Evolutionary conservation across 768 basidiomycete species (phyloP).

Genomic region (Leccinum rimulosum): DNA sequence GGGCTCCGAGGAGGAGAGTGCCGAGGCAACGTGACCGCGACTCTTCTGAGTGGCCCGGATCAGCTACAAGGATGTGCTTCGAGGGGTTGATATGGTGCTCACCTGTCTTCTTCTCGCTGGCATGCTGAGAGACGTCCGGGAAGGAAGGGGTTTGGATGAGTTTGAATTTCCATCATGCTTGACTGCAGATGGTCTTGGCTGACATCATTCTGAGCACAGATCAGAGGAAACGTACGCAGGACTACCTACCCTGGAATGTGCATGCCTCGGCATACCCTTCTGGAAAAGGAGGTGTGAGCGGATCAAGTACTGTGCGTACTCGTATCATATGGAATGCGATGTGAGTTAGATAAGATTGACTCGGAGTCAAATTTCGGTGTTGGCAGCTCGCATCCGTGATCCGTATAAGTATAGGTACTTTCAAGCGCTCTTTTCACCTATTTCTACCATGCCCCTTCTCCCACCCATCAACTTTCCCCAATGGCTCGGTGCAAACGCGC

Average conservation of each 20-base stretch:
- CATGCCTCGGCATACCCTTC: not conserved
- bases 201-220: not conserved
- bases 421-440: too few species aligned
- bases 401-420: not conserved
- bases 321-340: not conserved
- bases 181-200: constrained; percentile 4
- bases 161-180: not conserved
- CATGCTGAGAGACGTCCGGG: not conserved
- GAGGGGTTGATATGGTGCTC: not conserved
- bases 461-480: constrained; percentile 86
- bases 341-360: not conserved
- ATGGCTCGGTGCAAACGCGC: constrained; percentile 82
- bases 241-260: not conserved
- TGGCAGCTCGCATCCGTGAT: not conserved
- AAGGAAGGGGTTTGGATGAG: not conserved
- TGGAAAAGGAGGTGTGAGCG: not conserved
- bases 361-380: not conserved
- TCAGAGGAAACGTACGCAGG: not conserved
- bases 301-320: not conserved
- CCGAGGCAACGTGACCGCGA: not conserved
- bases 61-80: not conserved
- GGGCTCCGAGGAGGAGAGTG: not conserved
- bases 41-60: not conserved
- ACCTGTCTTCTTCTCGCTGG: not conserved
- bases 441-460: constrained; percentile 58